Evolutionary conservation across 108 stramenopile species (phyloP).

Genomic region (Skeletonema menzelii): DNA sequence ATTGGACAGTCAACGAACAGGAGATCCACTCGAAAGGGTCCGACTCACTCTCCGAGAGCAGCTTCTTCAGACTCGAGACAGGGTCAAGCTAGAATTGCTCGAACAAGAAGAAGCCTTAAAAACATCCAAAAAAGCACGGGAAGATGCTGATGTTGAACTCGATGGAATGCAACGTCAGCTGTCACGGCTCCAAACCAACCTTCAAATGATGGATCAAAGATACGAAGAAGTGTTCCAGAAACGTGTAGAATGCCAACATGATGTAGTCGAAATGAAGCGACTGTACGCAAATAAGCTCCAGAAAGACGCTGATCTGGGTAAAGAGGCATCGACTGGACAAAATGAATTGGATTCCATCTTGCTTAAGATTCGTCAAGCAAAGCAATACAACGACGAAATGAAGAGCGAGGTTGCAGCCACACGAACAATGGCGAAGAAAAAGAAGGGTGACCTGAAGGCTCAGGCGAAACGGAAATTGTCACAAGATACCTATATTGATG

Average conservation of each 20-base stretch:
- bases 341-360: constrained; percentile 59
- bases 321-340: constrained; percentile 26
- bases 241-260: constrained; percentile 52
- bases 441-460: constrained; percentile 63
- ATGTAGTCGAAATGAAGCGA: constrained; percentile 40
- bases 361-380: constrained; percentile 70
- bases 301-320: constrained; percentile 17
- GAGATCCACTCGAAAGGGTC: constrained; percentile 54
- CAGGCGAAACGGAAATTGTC: constrained; percentile 68
- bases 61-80: constrained; percentile 60
- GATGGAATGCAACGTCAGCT: constrained; percentile 88
- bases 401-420: constrained; percentile 80
- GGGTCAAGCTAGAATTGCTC: constrained; percentile 53
- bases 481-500: constrained; percentile 83
- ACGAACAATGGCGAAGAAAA: constrained; percentile 77
- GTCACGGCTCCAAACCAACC: constrained; percentile 59
- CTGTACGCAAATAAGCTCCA: constrained; percentile 15
- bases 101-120: constrained; percentile 53
- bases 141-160: constrained; percentile 73
- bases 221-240: constrained; percentile 45
- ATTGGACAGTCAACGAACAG: neutral
- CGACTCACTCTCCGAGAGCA: constrained; percentile 67
- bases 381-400: constrained; percentile 79
- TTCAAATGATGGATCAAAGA: constrained; percentile 57
- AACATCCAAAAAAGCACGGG: constrained; percentile 38